A percentile compares a stretch with the other conserved stretches of the same genome.
Evolutionary conservation across 108 stramenopile genomes (phyloP).

Genomic region (Cyclotella cryptica): DNA sequence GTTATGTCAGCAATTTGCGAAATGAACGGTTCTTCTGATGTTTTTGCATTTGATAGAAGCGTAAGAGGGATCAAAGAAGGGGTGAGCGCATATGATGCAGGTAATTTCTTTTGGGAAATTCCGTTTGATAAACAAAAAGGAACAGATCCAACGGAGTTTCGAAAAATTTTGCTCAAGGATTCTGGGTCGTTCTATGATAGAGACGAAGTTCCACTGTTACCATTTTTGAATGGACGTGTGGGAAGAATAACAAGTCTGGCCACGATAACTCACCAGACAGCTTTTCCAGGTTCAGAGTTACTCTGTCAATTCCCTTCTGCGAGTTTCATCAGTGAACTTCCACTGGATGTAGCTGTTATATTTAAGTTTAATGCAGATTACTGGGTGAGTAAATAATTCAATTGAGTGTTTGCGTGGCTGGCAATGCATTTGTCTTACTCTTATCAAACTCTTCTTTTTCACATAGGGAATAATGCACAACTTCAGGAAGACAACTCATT

Average conservation of each 20-base stretch:
- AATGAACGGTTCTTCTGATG: slow-evolving; percentile 51
- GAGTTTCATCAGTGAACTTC: slow-evolving; percentile 55
- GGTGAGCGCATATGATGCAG: slow-evolving; percentile 35
- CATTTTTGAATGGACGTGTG: slow-evolving; percentile 57
- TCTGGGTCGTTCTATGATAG: slow-evolving; percentile 45
- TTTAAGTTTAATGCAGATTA: slow-evolving; percentile 41
- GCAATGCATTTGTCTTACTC: background rate
- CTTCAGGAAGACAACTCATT: slow-evolving; percentile 39
- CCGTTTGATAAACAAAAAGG: slow-evolving; percentile 47
- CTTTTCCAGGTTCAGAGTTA: slow-evolving; percentile 49
- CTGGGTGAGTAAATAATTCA: slow-evolving; percentile 1
- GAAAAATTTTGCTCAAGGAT: slow-evolving; percentile 43
- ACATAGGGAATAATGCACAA: slow-evolving; percentile 54
- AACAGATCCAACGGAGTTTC: slow-evolving; percentile 27
- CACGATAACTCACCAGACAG: slow-evolving; percentile 46
- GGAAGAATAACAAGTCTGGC: slow-evolving; percentile 53
- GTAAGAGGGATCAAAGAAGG: slow-evolving; percentile 56
- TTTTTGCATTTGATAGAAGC: slow-evolving; percentile 57
- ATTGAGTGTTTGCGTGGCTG: background rate
- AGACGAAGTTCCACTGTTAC: slow-evolving; percentile 47
- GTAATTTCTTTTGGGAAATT: slow-evolving; percentile 54
- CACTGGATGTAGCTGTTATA: slow-evolving; percentile 59
- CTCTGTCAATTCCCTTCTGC: slow-evolving; percentile 59
- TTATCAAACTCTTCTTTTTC: background rate
- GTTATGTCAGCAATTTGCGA: slow-evolving; percentile 54